Conservation (phyloP, 306 rosid species). For the Betula pendula region DNA sequence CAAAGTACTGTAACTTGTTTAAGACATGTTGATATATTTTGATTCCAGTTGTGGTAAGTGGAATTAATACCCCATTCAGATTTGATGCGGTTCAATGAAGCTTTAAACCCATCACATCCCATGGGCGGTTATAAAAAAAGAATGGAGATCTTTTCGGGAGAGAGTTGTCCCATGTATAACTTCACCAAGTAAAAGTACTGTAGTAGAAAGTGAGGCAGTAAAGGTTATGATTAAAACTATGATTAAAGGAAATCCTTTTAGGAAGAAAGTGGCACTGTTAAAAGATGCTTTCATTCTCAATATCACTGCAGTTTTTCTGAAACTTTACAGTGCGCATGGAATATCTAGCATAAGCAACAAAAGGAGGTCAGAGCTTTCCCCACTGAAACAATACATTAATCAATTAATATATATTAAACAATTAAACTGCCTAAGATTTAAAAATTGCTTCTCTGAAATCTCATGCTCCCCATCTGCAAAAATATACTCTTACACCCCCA, state of each 20-base stretch:
- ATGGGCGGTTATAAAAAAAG: not conserved
- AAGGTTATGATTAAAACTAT: conserved; percentile 79
- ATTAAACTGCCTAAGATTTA: conserved; percentile 38
- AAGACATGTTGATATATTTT: not conserved
- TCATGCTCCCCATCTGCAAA: conserved; percentile 71
- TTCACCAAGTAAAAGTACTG: conserved; percentile 28
- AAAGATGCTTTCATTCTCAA: conserved; percentile 45
- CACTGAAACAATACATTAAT: conserved; percentile 42
- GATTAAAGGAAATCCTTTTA: conserved; percentile 64
- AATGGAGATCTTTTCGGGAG: not conserved
- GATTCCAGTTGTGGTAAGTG: no score
- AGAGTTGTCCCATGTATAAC: not conserved
- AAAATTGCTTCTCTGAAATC: conserved; percentile 49
- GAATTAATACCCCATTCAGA: not conserved
- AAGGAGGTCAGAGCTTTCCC: conserved; percentile 66
- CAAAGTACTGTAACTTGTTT: not conserved
- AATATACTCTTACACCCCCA: conserved; percentile 57
- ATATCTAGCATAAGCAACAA: conserved; percentile 46
- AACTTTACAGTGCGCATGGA: conserved; percentile 95
- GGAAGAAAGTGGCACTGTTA: conserved; percentile 48
- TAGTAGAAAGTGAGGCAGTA: conserved; percentile 57
- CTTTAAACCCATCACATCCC: not conserved
- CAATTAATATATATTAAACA: not conserved
- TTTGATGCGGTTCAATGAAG: not conserved
- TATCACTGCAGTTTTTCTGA: conserved; percentile 44